Evolutionary conservation across 164 flowering plant genomes (phyloP), one percentile per base, ranked within the genome.

Genomic region (Vitis riparia): DNA sequence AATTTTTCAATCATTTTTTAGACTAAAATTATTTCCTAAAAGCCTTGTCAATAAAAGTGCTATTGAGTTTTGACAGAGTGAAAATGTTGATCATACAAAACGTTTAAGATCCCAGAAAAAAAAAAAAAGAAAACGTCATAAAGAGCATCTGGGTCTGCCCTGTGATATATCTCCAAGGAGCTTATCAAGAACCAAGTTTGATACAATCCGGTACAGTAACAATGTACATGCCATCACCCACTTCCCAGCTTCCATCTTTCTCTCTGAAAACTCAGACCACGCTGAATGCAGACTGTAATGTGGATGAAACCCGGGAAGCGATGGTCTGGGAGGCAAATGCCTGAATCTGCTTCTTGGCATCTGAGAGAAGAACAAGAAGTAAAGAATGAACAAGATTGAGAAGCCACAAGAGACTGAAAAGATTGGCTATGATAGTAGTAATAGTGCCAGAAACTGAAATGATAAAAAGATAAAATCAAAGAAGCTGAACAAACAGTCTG

Each of bases 321-420:
- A 92, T 76, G 29, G 95, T 90, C 79, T 84, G 92, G 8, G 92
- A 58, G 66, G 98, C 98, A 80, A 94, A 94, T 74, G 81, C 84
- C 73, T 94, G 98, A 73, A 94, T 70, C 88, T 92, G 97, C 83
- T 94, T 91, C 88, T 91, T 94, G 51, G 98, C 98, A 86, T 94
- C 98, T 94, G 89, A 10, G 63, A 74, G 51, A 1, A 67, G 47
- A 27, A 63, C n/a, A 56, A 60, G 44, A 37, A 37, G 27, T 23
- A 23, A 32, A 32, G 44, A 32, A 32, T 32, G 44, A 37, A 37
- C 5, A 37, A 37, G 5, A 6, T 37, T 37, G 44, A 37, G 44
- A 3, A 37, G 44, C 44, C 44, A 37, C 7, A 37, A 37, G 7
- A 37, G 6, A 5, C 44, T 37, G 44, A 37, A 37, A 37, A 37